These are phyloP conservation scores for Cercospora beticola DNA, from an alignment of 2,329 filamentous ascomycete genomes.

Conservation along the genomic window DNA sequence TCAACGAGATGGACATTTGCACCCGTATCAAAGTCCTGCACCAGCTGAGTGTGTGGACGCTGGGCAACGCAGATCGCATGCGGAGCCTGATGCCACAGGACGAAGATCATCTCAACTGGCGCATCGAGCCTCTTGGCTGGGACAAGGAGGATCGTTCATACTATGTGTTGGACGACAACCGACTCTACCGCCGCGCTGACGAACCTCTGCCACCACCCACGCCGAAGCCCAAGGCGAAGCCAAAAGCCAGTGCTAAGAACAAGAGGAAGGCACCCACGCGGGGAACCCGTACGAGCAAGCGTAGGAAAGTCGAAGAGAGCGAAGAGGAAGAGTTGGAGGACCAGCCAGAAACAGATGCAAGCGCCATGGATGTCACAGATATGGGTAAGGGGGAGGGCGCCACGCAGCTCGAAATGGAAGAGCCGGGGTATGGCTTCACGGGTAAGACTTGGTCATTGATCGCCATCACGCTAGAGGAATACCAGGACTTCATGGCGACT, in stretches of 20 bases:
- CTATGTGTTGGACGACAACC: conserved; percentile 89
- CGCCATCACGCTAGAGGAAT: conserved; percentile 76
- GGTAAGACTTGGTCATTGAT: conserved; percentile 88
- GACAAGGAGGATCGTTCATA: conserved; percentile 84
- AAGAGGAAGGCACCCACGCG: conserved; percentile 58
- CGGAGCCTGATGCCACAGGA: conserved; percentile 82
- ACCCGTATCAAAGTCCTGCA: conserved; percentile 82
- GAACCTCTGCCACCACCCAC: conserved; percentile 60
- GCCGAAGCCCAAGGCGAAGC: conserved; percentile 53
- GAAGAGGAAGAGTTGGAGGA: conserved; percentile 44
- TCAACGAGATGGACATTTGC: conserved; percentile 78
- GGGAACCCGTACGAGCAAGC: conserved; percentile 65
- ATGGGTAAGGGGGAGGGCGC: conserved; percentile 35
- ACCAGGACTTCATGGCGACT: conserved; percentile 66
- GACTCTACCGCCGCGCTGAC: conserved; percentile 85
- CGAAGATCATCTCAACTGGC: conserved; percentile 54
- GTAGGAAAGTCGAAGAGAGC: conserved; percentile 60
- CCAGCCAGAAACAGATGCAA: conserved; percentile 44
- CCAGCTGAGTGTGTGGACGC: conserved; percentile 83
- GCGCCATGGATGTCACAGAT: conserved; percentile 42
- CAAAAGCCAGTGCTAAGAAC: conserved; percentile 57
- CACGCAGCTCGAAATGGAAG: conserved; percentile 35
- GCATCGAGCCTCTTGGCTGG: conserved; percentile 82
- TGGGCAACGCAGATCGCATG: conserved; percentile 83
- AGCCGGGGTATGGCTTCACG: conserved; percentile 59